phyloP scores from a whole-genome alignment of 768 basidiomycete species.

The Gloeopeniophorella convolvens region DNA sequence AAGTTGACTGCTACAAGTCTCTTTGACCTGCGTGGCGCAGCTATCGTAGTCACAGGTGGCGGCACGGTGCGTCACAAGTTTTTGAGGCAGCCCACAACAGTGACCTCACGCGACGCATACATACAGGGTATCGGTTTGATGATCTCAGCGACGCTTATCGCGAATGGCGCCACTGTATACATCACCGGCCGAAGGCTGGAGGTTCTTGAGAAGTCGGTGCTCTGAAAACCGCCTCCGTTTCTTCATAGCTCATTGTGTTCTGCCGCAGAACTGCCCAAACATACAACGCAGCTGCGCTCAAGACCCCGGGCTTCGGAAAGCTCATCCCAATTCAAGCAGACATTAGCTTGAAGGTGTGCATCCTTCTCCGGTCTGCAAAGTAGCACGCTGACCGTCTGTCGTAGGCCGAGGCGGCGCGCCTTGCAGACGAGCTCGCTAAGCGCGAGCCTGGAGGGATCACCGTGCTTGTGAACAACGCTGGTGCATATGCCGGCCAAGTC shows the following conservation, averaged over 20 bases:
- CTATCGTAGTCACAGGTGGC: conserved; percentile 42
- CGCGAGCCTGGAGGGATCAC: conserved; percentile 33
- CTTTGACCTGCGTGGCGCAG: conserved; percentile 39
- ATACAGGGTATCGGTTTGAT: conserved; percentile 42
- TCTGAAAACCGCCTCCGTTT: no score
- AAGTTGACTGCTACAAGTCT: conserved; percentile 32
- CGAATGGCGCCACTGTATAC: conserved; percentile 44
- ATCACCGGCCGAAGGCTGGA: conserved; percentile 39
- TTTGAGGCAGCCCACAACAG: background rate
- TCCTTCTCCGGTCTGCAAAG: no score
- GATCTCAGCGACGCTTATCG: conserved; percentile 40
- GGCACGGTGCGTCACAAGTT: conserved; percentile 30
- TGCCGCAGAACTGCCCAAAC: conserved; percentile 27
- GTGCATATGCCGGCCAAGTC: conserved; percentile 29
- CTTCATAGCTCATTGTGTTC: background rate
- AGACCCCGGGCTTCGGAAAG: conserved; percentile 27
- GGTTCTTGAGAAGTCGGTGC: conserved; percentile 35
- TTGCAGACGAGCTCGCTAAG: conserved; percentile 35
- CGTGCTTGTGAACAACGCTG: conserved; percentile 45
- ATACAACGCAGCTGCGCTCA: conserved; percentile 34
- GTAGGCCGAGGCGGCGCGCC: conserved; percentile 39
- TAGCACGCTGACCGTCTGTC: background rate
- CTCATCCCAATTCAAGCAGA: conserved; percentile 39
- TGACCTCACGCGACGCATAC: background rate
- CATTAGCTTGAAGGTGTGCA: conserved; percentile 37